Conservation (phyloP, 495 filamentous ascomycete genomes). For the Xylaria bambusicola region DNA sequence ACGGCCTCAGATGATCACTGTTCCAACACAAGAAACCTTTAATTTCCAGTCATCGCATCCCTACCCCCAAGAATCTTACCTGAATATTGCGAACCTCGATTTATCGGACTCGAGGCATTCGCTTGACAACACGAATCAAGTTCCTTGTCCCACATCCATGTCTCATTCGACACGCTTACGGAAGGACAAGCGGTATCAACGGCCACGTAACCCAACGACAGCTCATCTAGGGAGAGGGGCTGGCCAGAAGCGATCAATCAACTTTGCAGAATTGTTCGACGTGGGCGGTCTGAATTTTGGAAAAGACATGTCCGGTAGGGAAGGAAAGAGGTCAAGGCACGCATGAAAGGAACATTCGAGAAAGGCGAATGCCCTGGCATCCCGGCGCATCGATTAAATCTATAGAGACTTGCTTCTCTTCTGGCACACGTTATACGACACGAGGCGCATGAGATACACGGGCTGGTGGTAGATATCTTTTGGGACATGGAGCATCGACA, state of each 20-base stretch:
- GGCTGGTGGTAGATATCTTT: slow-evolving; percentile 14
- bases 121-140: slow-evolving; percentile 31
- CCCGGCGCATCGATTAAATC: slow-evolving; percentile 15
- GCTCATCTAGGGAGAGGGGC: slow-evolving; percentile 54
- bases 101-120: slow-evolving; percentile 45
- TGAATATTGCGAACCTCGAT: slow-evolving; percentile 55
- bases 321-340: slow-evolving; percentile 72
- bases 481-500: slow-evolving; percentile 8
- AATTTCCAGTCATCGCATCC: slow-evolving; percentile 71
- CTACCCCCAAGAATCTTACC: slow-evolving; percentile 70
- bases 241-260: slow-evolving; percentile 77
- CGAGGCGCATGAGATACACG: slow-evolving; percentile 7
- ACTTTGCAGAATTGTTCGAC: slow-evolving; percentile 81
- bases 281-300: slow-evolving; percentile 65
- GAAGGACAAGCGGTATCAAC: slow-evolving; percentile 38
- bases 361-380: slow-evolving; percentile 6
- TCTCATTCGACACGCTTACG: slow-evolving; percentile 23
- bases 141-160: slow-evolving; percentile 38
- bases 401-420: slow-evolving; percentile 8
- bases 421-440: slow-evolving; percentile 1
- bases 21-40: slow-evolving; percentile 56
- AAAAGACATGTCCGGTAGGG: slow-evolving; percentile 65
- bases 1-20: slow-evolving; percentile 34
- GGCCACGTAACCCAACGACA: slow-evolving; percentile 45
- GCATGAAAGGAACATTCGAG: slow-evolving; percentile 41